Conservation (phyloP, 371 early-diverging fungal genomes). For the Mortierella sp. region DNA sequence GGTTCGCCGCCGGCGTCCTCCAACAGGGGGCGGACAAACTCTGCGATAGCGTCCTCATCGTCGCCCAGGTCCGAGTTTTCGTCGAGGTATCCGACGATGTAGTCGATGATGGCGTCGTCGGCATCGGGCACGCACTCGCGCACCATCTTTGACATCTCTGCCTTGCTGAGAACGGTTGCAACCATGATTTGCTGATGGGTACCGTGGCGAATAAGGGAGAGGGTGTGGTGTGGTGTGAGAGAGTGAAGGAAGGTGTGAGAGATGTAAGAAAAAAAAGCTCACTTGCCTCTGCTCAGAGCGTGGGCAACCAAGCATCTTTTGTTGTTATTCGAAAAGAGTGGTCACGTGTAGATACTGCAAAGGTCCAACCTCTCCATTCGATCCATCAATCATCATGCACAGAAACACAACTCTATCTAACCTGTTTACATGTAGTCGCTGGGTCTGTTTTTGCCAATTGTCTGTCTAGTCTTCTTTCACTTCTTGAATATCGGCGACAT, state of each 20-base stretch:
- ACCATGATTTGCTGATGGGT: slow-evolving; percentile 35
- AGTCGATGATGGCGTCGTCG: slow-evolving; percentile 85
- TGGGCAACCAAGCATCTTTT: background rate
- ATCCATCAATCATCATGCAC: slow-evolving; percentile 1
- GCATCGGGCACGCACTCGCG: slow-evolving; percentile 78
- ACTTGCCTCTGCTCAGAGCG: background rate
- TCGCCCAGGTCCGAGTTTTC: slow-evolving; percentile 79
- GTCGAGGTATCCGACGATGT: slow-evolving; percentile 87
- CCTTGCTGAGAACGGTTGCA: slow-evolving; percentile 53
- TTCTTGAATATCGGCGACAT: background rate
- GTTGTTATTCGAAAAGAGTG: background rate
- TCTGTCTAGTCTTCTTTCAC: background rate
- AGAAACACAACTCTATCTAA: background rate
- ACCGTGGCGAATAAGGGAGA: background rate
- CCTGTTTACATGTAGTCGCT: background rate
- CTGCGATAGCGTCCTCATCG: slow-evolving; percentile 81
- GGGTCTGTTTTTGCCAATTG: background rate
- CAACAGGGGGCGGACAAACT: slow-evolving; percentile 91
- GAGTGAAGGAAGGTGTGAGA: background rate
- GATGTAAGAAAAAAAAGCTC: background rate
- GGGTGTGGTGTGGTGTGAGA: slow-evolving; percentile 9
- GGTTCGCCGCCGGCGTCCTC: slow-evolving; percentile 82
- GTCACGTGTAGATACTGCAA: background rate
- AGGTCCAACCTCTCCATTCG: slow-evolving; percentile 7
- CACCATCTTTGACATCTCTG: slow-evolving; percentile 64